These are phyloP conservation scores for Malassezia yamatoensis DNA, from an alignment of 1,284 basidiomycete genomes.

Conservation along the genomic window DNA sequence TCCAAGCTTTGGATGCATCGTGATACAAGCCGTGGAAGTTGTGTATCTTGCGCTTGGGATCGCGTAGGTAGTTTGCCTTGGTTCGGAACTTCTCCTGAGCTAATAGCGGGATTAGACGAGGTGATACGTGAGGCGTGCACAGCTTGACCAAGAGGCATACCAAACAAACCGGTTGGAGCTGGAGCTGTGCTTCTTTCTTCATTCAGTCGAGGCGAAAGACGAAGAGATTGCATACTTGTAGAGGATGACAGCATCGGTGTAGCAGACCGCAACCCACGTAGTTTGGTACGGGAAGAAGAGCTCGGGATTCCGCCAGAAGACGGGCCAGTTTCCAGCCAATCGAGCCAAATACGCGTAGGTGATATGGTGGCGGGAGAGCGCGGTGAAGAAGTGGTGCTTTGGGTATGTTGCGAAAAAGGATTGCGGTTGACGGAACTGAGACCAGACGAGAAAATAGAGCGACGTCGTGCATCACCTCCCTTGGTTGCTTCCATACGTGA, in stretches of 20 bases:
- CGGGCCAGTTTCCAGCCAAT: slow-evolving; percentile 18
- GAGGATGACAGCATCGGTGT: slow-evolving; percentile 13
- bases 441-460: slow-evolving; percentile 14
- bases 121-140: slow-evolving; percentile 29
- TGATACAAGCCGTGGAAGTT: slow-evolving; percentile 33
- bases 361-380: not conserved
- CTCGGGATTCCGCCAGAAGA: not conserved
- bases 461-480: slow-evolving; percentile 6
- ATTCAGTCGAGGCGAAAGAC: not conserved
- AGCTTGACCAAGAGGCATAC: slow-evolving; percentile 29
- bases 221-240: slow-evolving; percentile 17
- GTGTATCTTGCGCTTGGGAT: slow-evolving; percentile 24
- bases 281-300: not conserved
- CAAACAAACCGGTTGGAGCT: slow-evolving; percentile 22
- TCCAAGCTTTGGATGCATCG: slow-evolving; percentile 41
- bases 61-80: slow-evolving; percentile 16
- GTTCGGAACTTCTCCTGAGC: slow-evolving; percentile 1
- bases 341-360: slow-evolving; percentile 23
- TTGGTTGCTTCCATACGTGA: not conserved
- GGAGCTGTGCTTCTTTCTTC: slow-evolving; percentile 23
- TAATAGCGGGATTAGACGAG: slow-evolving; percentile 7
- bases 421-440: not conserved
- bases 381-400: too few species aligned
- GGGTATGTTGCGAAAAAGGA: not conserved
- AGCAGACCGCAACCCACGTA: slow-evolving; percentile 13